Percentiles rank a stretch among this genome's conserved stretches.
Evolutionary conservation across 306 rosid genomes (phyloP).

Genomic region (Cicer judaicum): DNA sequence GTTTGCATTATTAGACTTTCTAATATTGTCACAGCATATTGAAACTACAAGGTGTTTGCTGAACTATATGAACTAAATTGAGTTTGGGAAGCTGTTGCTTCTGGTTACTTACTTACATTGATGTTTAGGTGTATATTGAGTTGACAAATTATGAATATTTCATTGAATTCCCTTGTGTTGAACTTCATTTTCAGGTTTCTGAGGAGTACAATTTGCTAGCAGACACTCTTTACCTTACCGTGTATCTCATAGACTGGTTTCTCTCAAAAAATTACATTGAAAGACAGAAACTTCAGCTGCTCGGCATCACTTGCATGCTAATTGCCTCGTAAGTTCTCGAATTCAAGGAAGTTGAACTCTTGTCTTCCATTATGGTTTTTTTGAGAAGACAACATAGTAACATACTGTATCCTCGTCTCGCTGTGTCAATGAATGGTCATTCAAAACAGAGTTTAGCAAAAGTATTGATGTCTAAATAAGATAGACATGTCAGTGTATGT

Average conservation of each 20-base stretch:
- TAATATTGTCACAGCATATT: background rate
- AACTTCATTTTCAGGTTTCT: constrained; percentile 64
- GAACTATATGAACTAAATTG: background rate
- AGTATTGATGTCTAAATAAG: too few relatives aligned
- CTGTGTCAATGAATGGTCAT: constrained; percentile 19
- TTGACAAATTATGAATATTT: background rate
- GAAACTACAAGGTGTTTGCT: background rate
- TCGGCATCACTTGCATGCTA: constrained; percentile 95
- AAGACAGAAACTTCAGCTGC: constrained; percentile 80
- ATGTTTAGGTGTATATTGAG: background rate
- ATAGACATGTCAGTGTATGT: too few relatives aligned
- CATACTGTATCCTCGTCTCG: constrained; percentile 1
- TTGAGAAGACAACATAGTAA: background rate
- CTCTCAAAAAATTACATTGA: constrained; percentile 74
- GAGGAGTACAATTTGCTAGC: constrained; percentile 81
- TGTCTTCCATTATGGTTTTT: constrained; percentile 12
- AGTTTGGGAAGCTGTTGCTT: background rate
- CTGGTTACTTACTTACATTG: background rate
- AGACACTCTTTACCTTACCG: constrained; percentile 83
- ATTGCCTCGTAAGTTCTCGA: constrained; percentile 83
- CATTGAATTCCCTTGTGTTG: constrained; percentile 1
- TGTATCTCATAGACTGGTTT: constrained; percentile 84
- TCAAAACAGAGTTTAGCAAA: background rate
- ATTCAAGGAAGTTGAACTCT: constrained; percentile 31
- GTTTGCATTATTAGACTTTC: constrained; percentile 54